Percentiles rank a stretch among this genome's conserved stretches.
These are phyloP conservation scores for Synchytrium microbalum DNA, from an alignment of 371 early-diverging fungal genomes.

Conservation along the genomic window DNA sequence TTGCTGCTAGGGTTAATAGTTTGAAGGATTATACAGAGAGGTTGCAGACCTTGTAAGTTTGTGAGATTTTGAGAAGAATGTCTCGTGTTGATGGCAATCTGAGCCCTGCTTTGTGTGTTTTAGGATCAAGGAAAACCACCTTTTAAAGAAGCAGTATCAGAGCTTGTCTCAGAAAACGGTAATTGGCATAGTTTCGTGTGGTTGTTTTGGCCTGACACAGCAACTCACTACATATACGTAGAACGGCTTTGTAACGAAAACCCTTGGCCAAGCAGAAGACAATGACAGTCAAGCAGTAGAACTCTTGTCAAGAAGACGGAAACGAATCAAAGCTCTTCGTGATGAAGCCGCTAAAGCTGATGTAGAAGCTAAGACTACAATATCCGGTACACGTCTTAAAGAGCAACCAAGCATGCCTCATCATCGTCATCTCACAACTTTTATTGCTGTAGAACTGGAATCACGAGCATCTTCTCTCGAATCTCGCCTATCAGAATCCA, in stretches of 20 bases:
- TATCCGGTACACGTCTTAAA: not conserved
- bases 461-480: not conserved
- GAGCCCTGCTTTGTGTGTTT: not conserved
- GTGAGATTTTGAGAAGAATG: no score
- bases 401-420: no score
- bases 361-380: not conserved
- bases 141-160: not conserved
- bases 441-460: not conserved
- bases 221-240: not conserved
- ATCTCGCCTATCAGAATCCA: not conserved
- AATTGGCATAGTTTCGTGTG: not conserved
- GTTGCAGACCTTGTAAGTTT: not conserved
- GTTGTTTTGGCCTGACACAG: not conserved
- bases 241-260: not conserved
- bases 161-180: not conserved
- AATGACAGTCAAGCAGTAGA: not conserved
- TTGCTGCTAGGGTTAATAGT: not conserved
- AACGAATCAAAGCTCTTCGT: not conserved
- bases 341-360: not conserved
- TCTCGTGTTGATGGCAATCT: not conserved
- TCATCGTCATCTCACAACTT: not conserved
- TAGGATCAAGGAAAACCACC: not conserved
- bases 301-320: not conserved
- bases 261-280: not conserved
- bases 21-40: not conserved